phyloP scores from a whole-genome alignment of 176 grass and related monocot genomes.

The Hordeum marinum region DNA sequence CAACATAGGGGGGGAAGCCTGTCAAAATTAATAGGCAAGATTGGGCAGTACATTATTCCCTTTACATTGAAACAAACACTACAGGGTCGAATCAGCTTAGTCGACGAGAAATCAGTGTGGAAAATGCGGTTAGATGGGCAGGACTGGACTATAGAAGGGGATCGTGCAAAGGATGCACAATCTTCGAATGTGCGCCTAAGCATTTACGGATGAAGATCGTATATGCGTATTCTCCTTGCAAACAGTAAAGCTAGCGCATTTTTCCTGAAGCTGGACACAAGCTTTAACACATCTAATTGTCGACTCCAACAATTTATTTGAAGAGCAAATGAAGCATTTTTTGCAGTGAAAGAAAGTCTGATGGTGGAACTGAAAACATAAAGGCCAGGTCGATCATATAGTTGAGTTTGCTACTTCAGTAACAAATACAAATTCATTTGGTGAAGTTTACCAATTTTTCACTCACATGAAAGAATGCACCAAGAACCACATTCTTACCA shows the following conservation, averaged over 20 bases:
- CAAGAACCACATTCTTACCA: neutral
- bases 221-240: constrained; percentile 45
- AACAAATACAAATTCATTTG: neutral
- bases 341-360: neutral
- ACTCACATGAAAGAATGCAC: neutral
- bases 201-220: neutral
- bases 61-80: constrained; percentile 24
- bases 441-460: neutral
- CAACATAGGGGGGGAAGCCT: neutral
- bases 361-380: neutral
- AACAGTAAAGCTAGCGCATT: constrained; percentile 67
- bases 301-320: neutral
- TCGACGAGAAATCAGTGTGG: constrained; percentile 10
- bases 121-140: neutral
- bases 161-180: constrained; percentile 23
- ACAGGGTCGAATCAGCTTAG: constrained; percentile 5
- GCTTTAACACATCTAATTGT: neutral
- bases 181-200: neutral
- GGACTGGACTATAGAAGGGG: neutral
- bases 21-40: constrained; percentile 33
- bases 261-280: constrained; percentile 71
- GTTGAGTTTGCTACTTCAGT: neutral
- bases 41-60: neutral
- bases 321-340: neutral
- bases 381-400: neutral